A percentile compares a stretch with the other conserved stretches of the same genome.
Conservation (phyloP, 2,329 filamentous ascomycete species). For the Trichoderma simmonsii region DNA sequence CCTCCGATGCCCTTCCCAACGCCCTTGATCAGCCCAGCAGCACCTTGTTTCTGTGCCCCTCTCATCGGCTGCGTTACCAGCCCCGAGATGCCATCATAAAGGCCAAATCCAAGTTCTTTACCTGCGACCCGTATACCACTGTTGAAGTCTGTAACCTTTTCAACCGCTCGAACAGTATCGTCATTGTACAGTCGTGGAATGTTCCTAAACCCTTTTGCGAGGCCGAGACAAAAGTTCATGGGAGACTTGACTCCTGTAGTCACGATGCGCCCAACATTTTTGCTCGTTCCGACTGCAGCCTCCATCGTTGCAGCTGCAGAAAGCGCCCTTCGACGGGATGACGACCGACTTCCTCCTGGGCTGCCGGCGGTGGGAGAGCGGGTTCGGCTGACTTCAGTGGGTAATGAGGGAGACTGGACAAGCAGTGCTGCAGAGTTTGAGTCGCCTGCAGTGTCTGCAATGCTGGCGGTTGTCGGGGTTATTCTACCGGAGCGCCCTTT, state of each 20-base stretch:
- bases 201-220: slow-evolving; percentile 86
- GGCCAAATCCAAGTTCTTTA: slow-evolving; percentile 71
- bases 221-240: slow-evolving; percentile 77
- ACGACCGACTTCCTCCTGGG: slow-evolving; percentile 1
- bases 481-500: background rate
- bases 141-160: slow-evolving; percentile 73
- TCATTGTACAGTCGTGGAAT: slow-evolving; percentile 83
- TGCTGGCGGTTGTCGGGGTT: background rate
- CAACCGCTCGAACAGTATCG: slow-evolving; percentile 71
- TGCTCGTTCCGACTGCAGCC: slow-evolving; percentile 61
- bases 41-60: slow-evolving; percentile 49
- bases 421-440: background rate
- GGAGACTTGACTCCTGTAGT: slow-evolving; percentile 74
- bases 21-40: slow-evolving; percentile 67
- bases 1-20: slow-evolving; percentile 82
- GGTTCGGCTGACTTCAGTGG: background rate
- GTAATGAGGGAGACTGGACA: background rate
- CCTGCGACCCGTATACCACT: slow-evolving; percentile 75
- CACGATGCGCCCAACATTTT: slow-evolving; percentile 68
- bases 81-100: slow-evolving; percentile 80
- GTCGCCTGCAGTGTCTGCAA: background rate
- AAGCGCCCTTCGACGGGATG: background rate
- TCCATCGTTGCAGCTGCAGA: slow-evolving; percentile 43
- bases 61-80: slow-evolving; percentile 73
- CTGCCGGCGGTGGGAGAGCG: slow-evolving; percentile 8